Conservation (phyloP, 495 filamentous ascomycete genomes). For the Terfezia claveryi region DNA sequence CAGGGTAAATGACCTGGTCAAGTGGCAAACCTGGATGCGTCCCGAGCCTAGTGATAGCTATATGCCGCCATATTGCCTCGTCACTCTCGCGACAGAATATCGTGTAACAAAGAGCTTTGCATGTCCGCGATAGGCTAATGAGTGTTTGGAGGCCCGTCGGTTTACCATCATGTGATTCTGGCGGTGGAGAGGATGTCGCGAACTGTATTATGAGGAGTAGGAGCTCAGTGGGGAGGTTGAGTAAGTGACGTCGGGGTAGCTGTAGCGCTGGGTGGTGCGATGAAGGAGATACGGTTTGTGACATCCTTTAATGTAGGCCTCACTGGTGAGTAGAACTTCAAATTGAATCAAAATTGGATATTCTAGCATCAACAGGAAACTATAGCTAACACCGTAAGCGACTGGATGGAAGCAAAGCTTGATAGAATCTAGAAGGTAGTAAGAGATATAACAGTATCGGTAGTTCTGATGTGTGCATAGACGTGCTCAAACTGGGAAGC, state of each 20-base stretch:
- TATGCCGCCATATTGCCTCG: constrained; percentile 15
- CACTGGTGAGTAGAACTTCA: no score
- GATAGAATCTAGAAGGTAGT: no score
- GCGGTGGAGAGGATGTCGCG: constrained; percentile 3
- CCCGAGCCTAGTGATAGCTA: constrained; percentile 11
- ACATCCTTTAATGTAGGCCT: no score
- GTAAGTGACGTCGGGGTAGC: background rate
- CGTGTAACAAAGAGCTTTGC: constrained; percentile 12
- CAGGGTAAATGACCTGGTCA: constrained; percentile 15
- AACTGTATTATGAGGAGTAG: constrained; percentile 16
- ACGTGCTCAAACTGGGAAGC: no score
- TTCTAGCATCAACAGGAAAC: no score
- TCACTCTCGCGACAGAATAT: constrained; percentile 17
- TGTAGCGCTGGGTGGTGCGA: no score
- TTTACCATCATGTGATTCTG: constrained; percentile 1
- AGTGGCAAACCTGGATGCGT: constrained; percentile 11
- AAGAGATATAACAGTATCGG: no score
- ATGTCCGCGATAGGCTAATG: constrained; percentile 14
- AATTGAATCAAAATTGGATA: no score
- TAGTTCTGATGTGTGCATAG: no score
- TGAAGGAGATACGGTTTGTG: no score
- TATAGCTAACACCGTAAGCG: no score
- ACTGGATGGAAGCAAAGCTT: no score
- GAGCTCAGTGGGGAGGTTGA: constrained; percentile 16
- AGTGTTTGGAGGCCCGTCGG: constrained; percentile 2